Evolutionary conservation across 2,329 filamentous ascomycete species (phyloP).

Genomic region (Xylaria multiplex): DNA sequence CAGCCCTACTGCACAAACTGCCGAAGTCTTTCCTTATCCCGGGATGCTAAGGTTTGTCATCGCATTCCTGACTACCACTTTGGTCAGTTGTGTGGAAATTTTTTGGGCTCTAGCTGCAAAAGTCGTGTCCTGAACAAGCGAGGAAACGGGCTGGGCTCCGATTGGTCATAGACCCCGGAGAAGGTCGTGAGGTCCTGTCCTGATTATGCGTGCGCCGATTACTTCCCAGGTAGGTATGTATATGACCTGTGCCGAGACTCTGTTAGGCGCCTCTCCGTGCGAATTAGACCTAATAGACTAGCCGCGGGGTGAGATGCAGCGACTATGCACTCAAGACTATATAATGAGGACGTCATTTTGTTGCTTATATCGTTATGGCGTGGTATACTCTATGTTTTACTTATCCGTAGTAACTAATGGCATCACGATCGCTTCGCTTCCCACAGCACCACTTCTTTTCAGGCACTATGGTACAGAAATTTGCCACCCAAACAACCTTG

Average conservation of each 20-base stretch:
- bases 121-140: not conserved
- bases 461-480: not conserved
- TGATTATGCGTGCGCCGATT: not conserved
- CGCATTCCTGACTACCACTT: not conserved
- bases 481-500: not conserved
- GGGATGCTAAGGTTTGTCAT: not conserved
- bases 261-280: not conserved
- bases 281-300: not conserved
- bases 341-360: not conserved
- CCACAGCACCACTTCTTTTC: not conserved
- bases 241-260: not conserved
- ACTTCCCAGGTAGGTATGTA: too few relatives aligned
- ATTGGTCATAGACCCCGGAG: conserved; percentile 17
- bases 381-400: not conserved
- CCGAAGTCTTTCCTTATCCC: conserved; percentile 4
- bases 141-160: conserved; percentile 8
- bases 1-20: conserved; percentile 31
- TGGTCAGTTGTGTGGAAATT: not conserved
- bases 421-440: not conserved
- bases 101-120: not conserved
- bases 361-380: not conserved
- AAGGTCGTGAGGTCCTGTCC: not conserved
- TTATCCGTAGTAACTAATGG: not conserved
- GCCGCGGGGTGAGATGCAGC: not conserved
- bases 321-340: not conserved